Base-by-base conservation (phyloP, 768 basidiomycete genomes). In the Macrocybe gigantea region DNA sequence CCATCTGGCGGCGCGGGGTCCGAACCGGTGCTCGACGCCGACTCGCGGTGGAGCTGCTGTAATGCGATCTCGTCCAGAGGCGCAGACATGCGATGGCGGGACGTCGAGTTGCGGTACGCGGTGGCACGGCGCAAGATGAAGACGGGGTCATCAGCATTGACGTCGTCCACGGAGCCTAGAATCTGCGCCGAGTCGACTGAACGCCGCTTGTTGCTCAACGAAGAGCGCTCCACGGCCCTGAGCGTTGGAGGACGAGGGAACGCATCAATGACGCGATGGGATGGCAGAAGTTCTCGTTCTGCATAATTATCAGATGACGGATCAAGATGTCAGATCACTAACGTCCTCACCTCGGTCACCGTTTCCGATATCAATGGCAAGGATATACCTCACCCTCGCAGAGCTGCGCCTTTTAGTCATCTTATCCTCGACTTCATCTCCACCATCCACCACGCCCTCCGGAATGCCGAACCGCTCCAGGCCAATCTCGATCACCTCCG, bases 391-490 rank as follows among this genome's bases (percentile, higher is more conserved):
- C 33, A 97, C 88, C 49, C 89, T 76, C 7, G 78, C 65, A 6
- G 79, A 72, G 60, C 91, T 95, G 53, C 85, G 75, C 49, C 93
- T 73, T 67, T 93, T 92, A 6, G 79, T 74, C 33, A 83, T 71
- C 62, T 95, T 93, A 61, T 97, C 95, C 65, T 99, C 96, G 1
- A 99, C 80, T 59, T 97, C 95, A 63, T 99, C 96, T 1, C 96
- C 96, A 2, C 96, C 96, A 63, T 97, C 94, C 2, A 98, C 95
- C 1, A 99, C 93, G n/a, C 94, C 96, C 35, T 96, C 95, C 33
- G 80, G 71, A 48, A 99, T 96, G 2, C 96, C 96, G 60, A 98
- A 97, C 49, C 93, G 70, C 60, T 97, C 96, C 53, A 99, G 62
- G 5, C 86, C 88, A 34, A 89, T 72, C 64, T 99, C 96, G 35